These are phyloP conservation scores for Entomortierella beljakovae DNA, from an alignment of 192 early-diverging fungal species.

Conservation along the genomic window DNA sequence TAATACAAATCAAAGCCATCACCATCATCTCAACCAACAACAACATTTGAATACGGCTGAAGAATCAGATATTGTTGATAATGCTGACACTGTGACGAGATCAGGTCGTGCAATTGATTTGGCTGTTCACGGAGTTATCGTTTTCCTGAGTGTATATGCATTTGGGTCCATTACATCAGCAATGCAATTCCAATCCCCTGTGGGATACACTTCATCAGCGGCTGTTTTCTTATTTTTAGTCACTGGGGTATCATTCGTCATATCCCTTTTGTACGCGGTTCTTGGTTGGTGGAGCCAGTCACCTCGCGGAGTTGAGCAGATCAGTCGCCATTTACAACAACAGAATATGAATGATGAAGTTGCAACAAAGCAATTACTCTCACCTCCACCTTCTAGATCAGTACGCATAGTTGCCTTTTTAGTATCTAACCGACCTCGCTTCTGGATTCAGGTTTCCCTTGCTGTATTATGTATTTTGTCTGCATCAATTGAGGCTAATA, in stretches of 20 bases:
- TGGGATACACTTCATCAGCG: constrained; percentile 5
- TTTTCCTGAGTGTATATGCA: constrained; percentile 25
- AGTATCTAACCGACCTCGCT: constrained; percentile 4
- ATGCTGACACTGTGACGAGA: not conserved
- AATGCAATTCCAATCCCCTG: constrained; percentile 3
- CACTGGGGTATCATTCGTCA: constrained; percentile 9
- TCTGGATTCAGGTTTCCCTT: constrained; percentile 12
- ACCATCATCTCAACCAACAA: no score
- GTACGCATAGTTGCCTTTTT: not conserved
- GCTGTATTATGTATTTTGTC: not conserved
- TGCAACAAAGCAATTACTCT: not conserved
- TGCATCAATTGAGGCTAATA: constrained; percentile 4
- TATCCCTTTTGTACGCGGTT: constrained; percentile 10
- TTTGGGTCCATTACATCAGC: constrained; percentile 14
- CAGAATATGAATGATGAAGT: not conserved
- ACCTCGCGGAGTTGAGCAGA: not conserved
- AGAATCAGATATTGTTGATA: not conserved
- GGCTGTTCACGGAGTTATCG: constrained; percentile 11
- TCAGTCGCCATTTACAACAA: constrained; percentile 1
- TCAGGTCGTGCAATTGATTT: constrained; percentile 6
- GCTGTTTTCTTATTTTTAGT: constrained; percentile 20
- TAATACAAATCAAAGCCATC: no score
- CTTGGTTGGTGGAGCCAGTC: constrained; percentile 33
- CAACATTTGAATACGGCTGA: not conserved
- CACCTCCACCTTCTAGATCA: not conserved